Evolutionary conservation across 441 rosid genomes (phyloP).

Genomic region (Bocquillonia castaneifolia): DNA sequence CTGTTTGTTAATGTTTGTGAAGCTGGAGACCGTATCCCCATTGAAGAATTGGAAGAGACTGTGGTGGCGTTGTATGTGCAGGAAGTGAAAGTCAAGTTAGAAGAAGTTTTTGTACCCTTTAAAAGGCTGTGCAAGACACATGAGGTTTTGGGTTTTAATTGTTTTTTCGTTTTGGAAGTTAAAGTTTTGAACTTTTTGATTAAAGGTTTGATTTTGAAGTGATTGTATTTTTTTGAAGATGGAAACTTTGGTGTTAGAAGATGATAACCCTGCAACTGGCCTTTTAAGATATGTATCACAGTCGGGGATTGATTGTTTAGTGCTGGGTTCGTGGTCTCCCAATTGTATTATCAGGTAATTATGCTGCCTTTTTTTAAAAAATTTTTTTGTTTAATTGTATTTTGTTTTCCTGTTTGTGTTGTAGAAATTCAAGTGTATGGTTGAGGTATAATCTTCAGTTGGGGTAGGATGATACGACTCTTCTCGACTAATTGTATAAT

Average conservation of each 20-base stretch:
- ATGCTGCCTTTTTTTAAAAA: not conserved
- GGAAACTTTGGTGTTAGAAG: conserved; percentile 61
- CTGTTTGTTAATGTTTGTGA: not conserved
- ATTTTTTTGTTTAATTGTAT: not conserved
- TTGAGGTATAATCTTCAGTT: not conserved
- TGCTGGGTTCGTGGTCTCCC: conserved; percentile 63
- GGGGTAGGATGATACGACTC: no score
- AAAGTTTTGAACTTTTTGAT: not conserved
- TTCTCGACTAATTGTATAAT: no score
- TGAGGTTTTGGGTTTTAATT: conserved; percentile 18
- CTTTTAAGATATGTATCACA: conserved; percentile 48
- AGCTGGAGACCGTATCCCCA: conserved; percentile 58
- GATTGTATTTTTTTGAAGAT: conserved; percentile 33
- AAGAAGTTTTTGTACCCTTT: conserved; percentile 49
- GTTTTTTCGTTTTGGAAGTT: not conserved
- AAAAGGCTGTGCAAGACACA: conserved; percentile 46
- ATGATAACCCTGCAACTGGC: conserved; percentile 61
- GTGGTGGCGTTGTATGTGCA: conserved; percentile 58
- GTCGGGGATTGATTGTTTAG: conserved; percentile 47
- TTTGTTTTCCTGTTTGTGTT: not conserved
- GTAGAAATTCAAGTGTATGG: not conserved
- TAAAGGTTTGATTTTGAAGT: not conserved
- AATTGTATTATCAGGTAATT: conserved; percentile 49
- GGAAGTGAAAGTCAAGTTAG: conserved; percentile 49
- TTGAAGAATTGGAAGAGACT: conserved; percentile 59